Conservation (phyloP, 1,139 yeast genomes). For the Eremothecium coryli region DNA sequence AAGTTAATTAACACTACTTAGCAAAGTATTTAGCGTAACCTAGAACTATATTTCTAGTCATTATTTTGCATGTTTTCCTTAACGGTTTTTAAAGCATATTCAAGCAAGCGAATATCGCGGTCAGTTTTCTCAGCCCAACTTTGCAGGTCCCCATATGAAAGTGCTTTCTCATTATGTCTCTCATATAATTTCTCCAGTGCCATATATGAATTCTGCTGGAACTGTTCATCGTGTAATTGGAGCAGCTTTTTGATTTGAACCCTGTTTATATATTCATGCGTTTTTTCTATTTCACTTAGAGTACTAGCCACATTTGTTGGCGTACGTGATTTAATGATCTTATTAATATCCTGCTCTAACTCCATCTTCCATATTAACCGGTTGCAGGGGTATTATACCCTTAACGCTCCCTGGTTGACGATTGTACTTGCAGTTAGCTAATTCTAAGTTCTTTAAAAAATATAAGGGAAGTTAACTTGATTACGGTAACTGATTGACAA, state of each 20-base stretch:
- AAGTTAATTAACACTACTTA: not conserved
- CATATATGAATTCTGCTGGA: constrained; percentile 18
- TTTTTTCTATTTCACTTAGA: constrained; percentile 23
- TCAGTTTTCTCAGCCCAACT: constrained; percentile 28
- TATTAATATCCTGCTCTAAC: constrained; percentile 15
- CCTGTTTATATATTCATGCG: constrained; percentile 21
- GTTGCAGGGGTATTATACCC: too few relatives aligned
- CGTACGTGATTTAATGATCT: constrained; percentile 16
- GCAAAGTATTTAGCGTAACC: not conserved
- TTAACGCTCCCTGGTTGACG: too few relatives aligned
- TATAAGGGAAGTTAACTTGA: too few relatives aligned
- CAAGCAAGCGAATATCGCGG: constrained; percentile 31
- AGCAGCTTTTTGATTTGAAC: constrained; percentile 24
- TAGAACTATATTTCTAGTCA: not conserved
- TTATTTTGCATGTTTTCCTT: constrained; percentile 15
- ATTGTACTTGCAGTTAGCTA: too few relatives aligned
- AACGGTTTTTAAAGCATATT: constrained; percentile 26
- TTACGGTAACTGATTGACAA: too few relatives aligned
- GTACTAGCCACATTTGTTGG: constrained; percentile 21
- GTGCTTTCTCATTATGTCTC: constrained; percentile 13
- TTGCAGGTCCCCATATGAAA: constrained; percentile 20
- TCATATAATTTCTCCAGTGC: constrained; percentile 20
- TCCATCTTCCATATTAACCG: too few relatives aligned
- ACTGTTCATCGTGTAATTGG: constrained; percentile 22
- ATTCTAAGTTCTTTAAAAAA: too few relatives aligned